Evolutionary conservation across 2,329 filamentous ascomycete genomes (phyloP), one percentile per base, ranked within the genome.

Genomic region (Fusarium neocosmosporiellum): DNA sequence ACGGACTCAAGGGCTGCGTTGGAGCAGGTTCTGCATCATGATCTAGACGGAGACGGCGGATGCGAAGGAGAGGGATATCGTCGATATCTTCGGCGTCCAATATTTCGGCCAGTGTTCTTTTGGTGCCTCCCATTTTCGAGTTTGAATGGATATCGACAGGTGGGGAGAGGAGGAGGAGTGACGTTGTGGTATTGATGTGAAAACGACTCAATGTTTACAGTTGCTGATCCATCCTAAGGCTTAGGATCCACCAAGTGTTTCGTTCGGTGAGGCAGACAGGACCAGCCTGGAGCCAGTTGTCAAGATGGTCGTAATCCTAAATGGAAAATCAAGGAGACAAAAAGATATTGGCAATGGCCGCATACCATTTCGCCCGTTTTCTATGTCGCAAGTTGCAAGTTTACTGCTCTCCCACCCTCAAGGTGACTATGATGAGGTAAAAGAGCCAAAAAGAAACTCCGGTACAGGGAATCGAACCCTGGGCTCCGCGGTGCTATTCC

Each of bases 401-500:
- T 31, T 31, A n/a, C 36, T 39, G 36, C 5, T 41, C 37, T 20
- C 10, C n/a, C 11, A 41, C 20, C 2, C 5, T 34, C 31, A 33
- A 14, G 4, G 31, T 33, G 31, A 10, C 7, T 39, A 8, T 34
- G 0, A 16, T 34, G 5, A 34, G 10, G 9, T 18, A 31, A n/a
- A 46, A 46, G 8, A 8, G 0, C 20, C 13, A 29, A 48, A 48
- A 29, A 43, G 18, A 3, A 31, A 14, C 50, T 55, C 33, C 46
- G 46, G 46, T 53, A 55, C 53, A 55, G 53, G 50, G 50, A 55
- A 55, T 55, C 50, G 50, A 55, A 55, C 50, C 50, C 50, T 55
- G 50, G 50, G 50, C 50, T 55, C 50, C 50, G 50, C 50, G 50
- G 50, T 34, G 2, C 31, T 16, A 7, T 5, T 55, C 50, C 22